These are phyloP conservation scores for Talaromyces trachyspermus DNA, from an alignment of 495 filamentous ascomycete genomes.

Conservation along the genomic window DNA sequence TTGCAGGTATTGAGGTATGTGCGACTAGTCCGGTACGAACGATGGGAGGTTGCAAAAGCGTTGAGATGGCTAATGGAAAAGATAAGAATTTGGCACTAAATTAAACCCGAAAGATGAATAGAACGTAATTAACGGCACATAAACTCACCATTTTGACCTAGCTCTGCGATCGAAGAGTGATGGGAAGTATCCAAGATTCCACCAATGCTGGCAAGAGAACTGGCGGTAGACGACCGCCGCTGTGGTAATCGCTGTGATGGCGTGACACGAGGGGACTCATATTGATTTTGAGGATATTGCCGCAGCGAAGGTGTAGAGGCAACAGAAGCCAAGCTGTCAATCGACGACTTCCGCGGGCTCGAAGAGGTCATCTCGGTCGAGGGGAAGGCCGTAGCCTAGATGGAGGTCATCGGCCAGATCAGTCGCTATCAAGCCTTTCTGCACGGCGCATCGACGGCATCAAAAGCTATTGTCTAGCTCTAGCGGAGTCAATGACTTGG, in stretches of 20 bases:
- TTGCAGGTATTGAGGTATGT: conserved; percentile 58
- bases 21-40: conserved; percentile 78
- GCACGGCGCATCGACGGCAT: too few species aligned
- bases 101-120: not conserved
- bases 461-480: too few species aligned
- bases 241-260: conserved; percentile 37
- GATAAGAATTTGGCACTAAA: not conserved
- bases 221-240: conserved; percentile 76
- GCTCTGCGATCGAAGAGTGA: conserved; percentile 61
- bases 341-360: conserved; percentile 59
- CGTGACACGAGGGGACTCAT: conserved; percentile 36
- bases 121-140: not conserved
- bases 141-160: conserved; percentile 66
- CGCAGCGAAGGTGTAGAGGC: conserved; percentile 44
- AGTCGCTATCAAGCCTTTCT: too few species aligned
- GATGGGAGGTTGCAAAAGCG: conserved; percentile 82
- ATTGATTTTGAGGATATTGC: conserved; percentile 51
- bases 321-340: conserved; percentile 54
- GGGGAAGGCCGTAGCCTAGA: conserved; percentile 15
- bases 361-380: conserved; percentile 55
- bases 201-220: conserved; percentile 76
- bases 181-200: conserved; percentile 63
- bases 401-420: conserved; percentile 5
- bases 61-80: conserved; percentile 67
- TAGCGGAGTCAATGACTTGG: not conserved